Base-by-base conservation (phyloP, 2,329 filamentous ascomycete species). In the Blumeriella jaapii region DNA sequence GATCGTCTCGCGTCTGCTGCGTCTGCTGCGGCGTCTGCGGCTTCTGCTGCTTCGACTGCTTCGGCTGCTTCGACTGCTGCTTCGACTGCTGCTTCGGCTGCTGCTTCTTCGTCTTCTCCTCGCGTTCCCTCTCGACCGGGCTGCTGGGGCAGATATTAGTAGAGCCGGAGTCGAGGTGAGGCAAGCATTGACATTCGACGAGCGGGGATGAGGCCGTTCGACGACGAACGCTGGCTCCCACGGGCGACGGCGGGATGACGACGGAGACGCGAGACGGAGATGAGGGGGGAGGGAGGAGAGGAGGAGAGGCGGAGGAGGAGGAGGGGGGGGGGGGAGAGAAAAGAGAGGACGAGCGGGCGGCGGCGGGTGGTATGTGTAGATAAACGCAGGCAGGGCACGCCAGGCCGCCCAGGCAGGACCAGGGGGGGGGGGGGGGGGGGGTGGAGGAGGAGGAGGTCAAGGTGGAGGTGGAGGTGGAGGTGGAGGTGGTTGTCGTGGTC, bases 171-270 rank as follows among this genome's bases (percentile, higher is more conserved):
- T 36, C 39, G 32, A 32, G 29, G 20, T 29, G 35, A 19, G 16
- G 35, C 12, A 15, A 29, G 15, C 23, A 34, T 34, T 42, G 31
- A 45, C 46, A 50, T 44, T 42, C 41, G 47, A 49, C 48, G 42
- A 46, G 49, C 41, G 41, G 45, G 40, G 45, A 43, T 35, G 35
- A 37, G 41, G 39, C 49, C 49, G 41, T 44, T 46, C 44, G 42
- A 41, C 31, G 20, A 40, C 42, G 32, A 34, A 22, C 20, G 10
- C 37, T 39, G 38, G 9, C 23, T 39, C 34, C 22, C 36, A 37
- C 34, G 17, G 26, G 13, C 20, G 20, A 27, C 19, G 13, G 18
- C 14, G 36, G 32, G 32, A 20, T n/a, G n/a, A n/a, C n/a, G n/a
- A n/a, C n/a, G n/a, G n/a, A n/a, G n/a, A n/a, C n/a, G n/a, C 34